Evolutionary conservation across 768 basidiomycete species (phyloP), one percentile per base, ranked within the genome.

Genomic region (Leccinum pellstonianum): DNA sequence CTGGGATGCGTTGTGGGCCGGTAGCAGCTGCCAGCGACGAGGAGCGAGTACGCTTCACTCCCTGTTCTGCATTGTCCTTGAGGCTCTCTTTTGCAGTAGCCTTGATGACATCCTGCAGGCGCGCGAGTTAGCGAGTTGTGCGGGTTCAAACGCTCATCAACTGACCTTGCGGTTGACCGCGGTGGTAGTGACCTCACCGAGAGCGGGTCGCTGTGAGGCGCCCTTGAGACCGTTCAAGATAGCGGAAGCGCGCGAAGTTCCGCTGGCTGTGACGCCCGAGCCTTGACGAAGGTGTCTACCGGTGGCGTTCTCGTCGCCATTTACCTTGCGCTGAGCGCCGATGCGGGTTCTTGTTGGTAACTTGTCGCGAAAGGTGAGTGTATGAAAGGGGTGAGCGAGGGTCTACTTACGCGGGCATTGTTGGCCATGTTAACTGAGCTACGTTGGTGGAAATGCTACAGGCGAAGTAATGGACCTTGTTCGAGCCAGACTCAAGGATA

Each of bases 161-260:
- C 83, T 64, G 68, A 88, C 90, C 78, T 88, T 91, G 71, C 86
- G 84, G 73, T 91, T 91, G 54, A 91, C 83, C 57, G 87, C 86
- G 61, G 83, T 83, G 54, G 83, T 86, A 49, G 89, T 89, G 38
- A 95, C 92, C 76, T 94, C 93, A 59, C 86, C 84, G 53, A 95
- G 81, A 43, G 86, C 91, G 33, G 87, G 81, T 64, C 93, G 83
- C 71, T 86, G 84, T 21, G 79, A 76, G 47, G 77, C 80, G 35
- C 77, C 77, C 79, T 92, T 93, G 63, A 73, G 68, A 9, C 72
- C 72, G 25, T 57, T 70, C 17, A 75, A 54, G 64, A 79, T 74
- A 33, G 79, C 73, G 51, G 80, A 66, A 64, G 82, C 76, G 55
- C 87, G 84, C 58, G 81, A 77, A 48, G 83, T 75, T 47, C 80